Evolutionary conservation across 805 yeast species (phyloP), one percentile per base, ranked within the genome.

Genomic region (Myxozyma sirexii): DNA sequence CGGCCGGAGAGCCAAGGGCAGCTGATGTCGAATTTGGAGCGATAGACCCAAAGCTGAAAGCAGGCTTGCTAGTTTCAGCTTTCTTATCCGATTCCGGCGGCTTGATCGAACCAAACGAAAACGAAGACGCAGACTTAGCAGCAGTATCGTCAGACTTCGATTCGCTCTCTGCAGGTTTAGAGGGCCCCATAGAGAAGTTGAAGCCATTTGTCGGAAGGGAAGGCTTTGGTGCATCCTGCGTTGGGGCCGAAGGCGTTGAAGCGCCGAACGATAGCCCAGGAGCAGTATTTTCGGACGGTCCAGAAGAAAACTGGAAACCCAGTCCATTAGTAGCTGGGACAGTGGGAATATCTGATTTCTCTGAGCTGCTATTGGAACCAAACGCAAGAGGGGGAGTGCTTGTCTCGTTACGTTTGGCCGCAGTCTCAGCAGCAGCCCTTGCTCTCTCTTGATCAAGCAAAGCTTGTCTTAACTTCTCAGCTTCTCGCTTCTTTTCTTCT

Each of bases 391-490:
- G 2, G 29, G n/a, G 15, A 6, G 7, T 12, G 47, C 45, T 24
- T 4, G 10, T 21, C 45, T 17, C 27, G 12, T 33, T 33, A 21
- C 46, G 26, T 17, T 17, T 43, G 7, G 26, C 27, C 23, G 46
- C 24, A 12, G 35, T 33, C 39, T 55, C 38, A 21, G 49, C 43
- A 17, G 50, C 37, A 6, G 38, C 43, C 41, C 43, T 51, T 3
- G 54, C 39, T 2, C 50, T 37, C 37, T 46, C 54, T 19, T 51
- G 45, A 8, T 48, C 58, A 35, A 43, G 54, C n/a, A 39, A 29
- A n/a, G 50, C 59, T 23, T 45, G 46, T 29, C 47, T 54, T 12
- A 56, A 29, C 41, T 56, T 47, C 35, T 42, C 45, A n/a, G 52
- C 44, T 24, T 56, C 61, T 23, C 54, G 29, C 33, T 37, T 49